Evolutionary conservation across 202 grass and related monocot species (phyloP).

Genomic region (Miscanthus sacchariflorus): DNA sequence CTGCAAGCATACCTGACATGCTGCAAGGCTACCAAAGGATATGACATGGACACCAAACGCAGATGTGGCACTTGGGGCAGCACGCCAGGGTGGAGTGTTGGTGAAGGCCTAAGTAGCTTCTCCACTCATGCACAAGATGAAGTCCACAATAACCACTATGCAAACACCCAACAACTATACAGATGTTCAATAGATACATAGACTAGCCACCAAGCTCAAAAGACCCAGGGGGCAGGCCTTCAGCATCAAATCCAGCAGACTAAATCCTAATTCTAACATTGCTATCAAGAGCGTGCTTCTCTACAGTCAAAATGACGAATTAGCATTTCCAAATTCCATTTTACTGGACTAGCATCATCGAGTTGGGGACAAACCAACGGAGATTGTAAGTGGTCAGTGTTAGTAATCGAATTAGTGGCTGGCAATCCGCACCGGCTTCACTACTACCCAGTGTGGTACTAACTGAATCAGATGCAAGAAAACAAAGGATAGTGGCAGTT

Average conservation of each 20-base stretch:
- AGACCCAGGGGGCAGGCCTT: neutral
- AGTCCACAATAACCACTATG: neutral
- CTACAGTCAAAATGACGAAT: neutral
- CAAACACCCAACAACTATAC: neutral
- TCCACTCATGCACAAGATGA: neutral
- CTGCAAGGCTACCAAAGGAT: too few species aligned
- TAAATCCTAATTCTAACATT: neutral
- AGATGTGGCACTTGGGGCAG: too few species aligned
- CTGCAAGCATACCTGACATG: too few species aligned
- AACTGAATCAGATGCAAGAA: constrained; percentile 18
- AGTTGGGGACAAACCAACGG: neutral
- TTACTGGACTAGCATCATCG: neutral
- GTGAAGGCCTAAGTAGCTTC: neutral
- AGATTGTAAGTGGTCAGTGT: neutral
- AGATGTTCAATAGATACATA: neutral
- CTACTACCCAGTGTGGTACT: neutral
- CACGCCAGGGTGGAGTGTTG: too few species aligned
- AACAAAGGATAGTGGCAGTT: neutral
- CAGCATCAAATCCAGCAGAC: neutral
- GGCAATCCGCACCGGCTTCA: neutral
- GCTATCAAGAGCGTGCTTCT: neutral
- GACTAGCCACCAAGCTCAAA: neutral
- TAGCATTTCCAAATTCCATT: neutral
- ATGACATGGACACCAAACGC: too few species aligned
- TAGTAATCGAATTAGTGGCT: neutral